Conservation (phyloP, 441 rosid genomes). For the Jatropha multifida region DNA sequence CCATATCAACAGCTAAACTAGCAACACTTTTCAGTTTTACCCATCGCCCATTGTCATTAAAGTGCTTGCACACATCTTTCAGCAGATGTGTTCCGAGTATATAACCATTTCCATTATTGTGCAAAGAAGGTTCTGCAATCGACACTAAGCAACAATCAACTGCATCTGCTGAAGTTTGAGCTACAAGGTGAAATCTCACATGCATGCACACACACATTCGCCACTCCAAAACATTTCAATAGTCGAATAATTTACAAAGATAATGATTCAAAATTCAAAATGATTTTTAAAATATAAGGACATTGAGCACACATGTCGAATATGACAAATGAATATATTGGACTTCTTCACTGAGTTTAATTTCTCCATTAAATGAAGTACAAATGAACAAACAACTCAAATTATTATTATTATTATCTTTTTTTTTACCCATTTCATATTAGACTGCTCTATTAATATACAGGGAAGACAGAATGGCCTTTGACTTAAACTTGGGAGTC, state of each 20-base stretch:
- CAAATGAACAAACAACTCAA: background rate
- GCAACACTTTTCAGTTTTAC: background rate
- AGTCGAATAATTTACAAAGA: background rate
- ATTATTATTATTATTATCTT: no score
- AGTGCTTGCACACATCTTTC: slow-evolving; percentile 4
- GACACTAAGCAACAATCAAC: background rate
- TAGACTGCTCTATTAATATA: background rate
- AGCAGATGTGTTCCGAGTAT: background rate
- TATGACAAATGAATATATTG: no score
- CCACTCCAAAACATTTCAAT: background rate
- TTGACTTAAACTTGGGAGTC: background rate
- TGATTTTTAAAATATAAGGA: background rate
- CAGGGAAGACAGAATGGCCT: background rate
- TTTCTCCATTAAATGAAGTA: background rate
- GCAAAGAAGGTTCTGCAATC: background rate
- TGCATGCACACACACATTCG: background rate
- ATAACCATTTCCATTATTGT: background rate
- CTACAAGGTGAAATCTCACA: background rate
- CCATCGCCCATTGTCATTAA: background rate
- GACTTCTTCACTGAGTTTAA: background rate
- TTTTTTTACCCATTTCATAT: background rate
- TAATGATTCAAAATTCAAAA: background rate
- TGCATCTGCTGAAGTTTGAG: background rate
- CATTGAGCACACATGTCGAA: background rate
- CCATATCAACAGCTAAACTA: background rate